A percentile compares a stretch with the other conserved stretches of the same genome.
Evolutionary conservation across 176 grass and related monocot genomes (phyloP).

Genomic region (Cymbopogon citratus): DNA sequence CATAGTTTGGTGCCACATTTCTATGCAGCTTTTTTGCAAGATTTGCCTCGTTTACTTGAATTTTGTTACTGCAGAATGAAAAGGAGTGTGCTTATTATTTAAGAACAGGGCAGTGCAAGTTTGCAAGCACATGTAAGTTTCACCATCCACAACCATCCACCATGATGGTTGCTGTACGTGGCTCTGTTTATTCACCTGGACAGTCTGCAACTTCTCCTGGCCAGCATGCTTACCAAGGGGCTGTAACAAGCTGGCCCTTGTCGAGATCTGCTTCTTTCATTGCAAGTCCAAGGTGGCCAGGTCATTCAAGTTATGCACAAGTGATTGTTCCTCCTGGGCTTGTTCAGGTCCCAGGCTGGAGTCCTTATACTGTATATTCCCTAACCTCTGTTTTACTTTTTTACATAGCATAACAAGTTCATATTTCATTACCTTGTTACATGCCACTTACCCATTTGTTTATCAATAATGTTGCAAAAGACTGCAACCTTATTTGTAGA

Average conservation of each 20-base stretch:
- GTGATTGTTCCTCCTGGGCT: slow-evolving; percentile 85
- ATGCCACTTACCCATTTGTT: not conserved
- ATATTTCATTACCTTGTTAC: not conserved
- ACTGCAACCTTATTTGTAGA: not conserved
- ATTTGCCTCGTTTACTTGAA: slow-evolving; percentile 24
- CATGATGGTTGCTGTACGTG: slow-evolving; percentile 51
- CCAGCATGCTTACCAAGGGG: slow-evolving; percentile 50
- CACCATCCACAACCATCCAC: slow-evolving; percentile 83
- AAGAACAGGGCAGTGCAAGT: slow-evolving; percentile 87
- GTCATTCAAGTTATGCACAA: slow-evolving; percentile 80
- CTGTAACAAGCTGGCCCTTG: slow-evolving; percentile 54
- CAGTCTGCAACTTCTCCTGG: slow-evolving; percentile 63
- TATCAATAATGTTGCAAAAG: not conserved
- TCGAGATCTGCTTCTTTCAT: slow-evolving; percentile 69
- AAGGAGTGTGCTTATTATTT: slow-evolving; percentile 86
- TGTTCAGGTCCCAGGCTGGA: slow-evolving; percentile 82
- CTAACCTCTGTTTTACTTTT: not conserved
- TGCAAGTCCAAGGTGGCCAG: slow-evolving; percentile 81
- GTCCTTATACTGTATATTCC: slow-evolving; percentile 72
- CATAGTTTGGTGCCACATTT: not conserved
- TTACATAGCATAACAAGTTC: not conserved
- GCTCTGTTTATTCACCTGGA: slow-evolving; percentile 58
- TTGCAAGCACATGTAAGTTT: slow-evolving; percentile 82
- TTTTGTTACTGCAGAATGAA: slow-evolving; percentile 68
- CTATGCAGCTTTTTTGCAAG: slow-evolving; percentile 15